These are phyloP conservation scores for Backusella liffmaniae DNA, from an alignment of 192 early-diverging fungal species.

Conservation along the genomic window DNA sequence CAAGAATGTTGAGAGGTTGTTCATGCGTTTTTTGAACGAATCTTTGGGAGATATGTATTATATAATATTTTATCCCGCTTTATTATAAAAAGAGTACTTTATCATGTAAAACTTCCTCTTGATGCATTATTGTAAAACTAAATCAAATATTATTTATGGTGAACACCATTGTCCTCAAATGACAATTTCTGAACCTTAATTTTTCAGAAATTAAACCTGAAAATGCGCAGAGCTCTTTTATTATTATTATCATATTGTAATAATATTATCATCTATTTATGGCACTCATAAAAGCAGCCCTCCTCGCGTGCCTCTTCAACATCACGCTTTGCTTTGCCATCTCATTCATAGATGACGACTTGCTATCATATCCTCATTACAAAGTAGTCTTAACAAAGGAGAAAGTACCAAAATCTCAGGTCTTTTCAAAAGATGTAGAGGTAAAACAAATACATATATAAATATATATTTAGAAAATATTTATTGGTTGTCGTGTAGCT, in stretches of 20 bases:
- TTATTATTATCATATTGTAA: background rate
- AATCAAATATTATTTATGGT: no score
- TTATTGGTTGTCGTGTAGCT: background rate
- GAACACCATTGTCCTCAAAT: no score
- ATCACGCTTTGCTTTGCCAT: constrained; percentile 2
- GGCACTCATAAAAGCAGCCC: constrained; percentile 2
- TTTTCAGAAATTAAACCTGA: background rate
- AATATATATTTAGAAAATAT: background rate
- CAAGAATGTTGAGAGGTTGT: no score
- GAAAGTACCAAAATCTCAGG: constrained; percentile 33
- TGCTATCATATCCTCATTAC: constrained; percentile 49
- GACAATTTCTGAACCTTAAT: background rate
- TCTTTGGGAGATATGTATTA: no score
- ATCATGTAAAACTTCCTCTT: no score
- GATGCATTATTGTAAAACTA: no score
- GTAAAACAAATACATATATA: background rate
- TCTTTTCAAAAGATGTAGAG: constrained; percentile 20
- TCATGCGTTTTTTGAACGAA: no score
- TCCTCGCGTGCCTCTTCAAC: background rate
- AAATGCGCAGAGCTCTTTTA: background rate
- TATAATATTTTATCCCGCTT: no score
- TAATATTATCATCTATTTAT: background rate
- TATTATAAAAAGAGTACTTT: no score
- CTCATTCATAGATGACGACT: constrained; percentile 43
- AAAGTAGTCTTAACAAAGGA: constrained; percentile 35